Evolutionary conservation across 345 rosid species (phyloP).

Genomic region (Eucalyptus victrix): DNA sequence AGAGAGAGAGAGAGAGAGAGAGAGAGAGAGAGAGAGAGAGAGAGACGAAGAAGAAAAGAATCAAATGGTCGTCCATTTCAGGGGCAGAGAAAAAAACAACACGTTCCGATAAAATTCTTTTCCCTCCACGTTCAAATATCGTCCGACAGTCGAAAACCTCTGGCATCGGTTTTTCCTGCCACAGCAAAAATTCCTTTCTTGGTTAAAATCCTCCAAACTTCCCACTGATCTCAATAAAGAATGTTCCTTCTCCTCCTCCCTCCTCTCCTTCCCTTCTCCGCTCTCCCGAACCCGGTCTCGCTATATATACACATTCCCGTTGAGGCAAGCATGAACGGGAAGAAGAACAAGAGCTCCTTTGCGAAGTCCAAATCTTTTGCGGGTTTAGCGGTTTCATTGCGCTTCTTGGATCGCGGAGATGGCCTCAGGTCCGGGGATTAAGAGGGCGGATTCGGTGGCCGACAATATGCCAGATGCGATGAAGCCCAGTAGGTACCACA

Average conservation of each 20-base stretch:
- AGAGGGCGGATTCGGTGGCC: slow-evolving; percentile 55
- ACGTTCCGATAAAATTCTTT: not conserved
- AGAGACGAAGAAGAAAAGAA: not conserved
- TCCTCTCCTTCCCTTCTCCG: slow-evolving; percentile 3
- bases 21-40: not conserved
- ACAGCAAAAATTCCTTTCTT: not conserved
- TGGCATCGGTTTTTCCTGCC: not conserved
- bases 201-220: not conserved
- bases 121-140: not conserved
- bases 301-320: not conserved
- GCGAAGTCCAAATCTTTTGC: not conserved
- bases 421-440: slow-evolving; percentile 26
- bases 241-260: slow-evolving; percentile 24
- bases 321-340: not conserved
- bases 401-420: not conserved
- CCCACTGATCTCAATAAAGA: slow-evolving; percentile 23
- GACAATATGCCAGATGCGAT: slow-evolving; percentile 87
- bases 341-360: not conserved
- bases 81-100: not conserved
- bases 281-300: not conserved
- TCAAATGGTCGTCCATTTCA: not conserved
- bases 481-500: slow-evolving; percentile 60
- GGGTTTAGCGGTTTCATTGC: not conserved
- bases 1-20: no score
- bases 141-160: not conserved